A percentile compares a stretch with the other conserved stretches of the same genome.
phyloP scores from a whole-genome alignment of 768 basidiomycete species.

The Leucocoprinus birnbaumii region DNA sequence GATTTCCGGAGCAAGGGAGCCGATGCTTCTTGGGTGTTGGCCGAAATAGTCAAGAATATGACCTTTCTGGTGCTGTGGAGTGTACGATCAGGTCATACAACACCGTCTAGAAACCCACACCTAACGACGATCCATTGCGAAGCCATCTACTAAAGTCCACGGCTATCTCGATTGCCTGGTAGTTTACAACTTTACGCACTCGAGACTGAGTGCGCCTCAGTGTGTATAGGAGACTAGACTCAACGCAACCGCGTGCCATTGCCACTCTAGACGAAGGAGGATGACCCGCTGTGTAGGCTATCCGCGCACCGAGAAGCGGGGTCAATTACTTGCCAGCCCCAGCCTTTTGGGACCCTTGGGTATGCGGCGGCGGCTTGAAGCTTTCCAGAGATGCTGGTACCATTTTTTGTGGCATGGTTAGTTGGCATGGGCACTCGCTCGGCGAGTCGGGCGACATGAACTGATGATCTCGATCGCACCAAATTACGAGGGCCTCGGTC shows the following conservation, averaged over 20 bases:
- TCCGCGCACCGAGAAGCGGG: not conserved
- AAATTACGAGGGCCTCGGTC: slow-evolving; percentile 3
- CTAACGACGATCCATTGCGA: not conserved
- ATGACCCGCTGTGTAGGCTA: not conserved
- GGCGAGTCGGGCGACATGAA: too few species aligned
- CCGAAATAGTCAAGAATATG: slow-evolving; percentile 3
- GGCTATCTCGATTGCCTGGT: not conserved
- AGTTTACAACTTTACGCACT: not conserved
- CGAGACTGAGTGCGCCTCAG: not conserved
- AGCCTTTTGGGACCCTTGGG: too few species aligned
- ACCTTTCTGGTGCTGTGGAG: not conserved
- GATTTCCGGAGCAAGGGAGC: slow-evolving; percentile 1
- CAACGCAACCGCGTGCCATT: not conserved
- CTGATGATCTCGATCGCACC: too few species aligned
- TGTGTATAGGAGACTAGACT: not conserved
- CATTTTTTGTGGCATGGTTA: not conserved
- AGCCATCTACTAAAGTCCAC: not conserved
- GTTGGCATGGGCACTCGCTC: not conserved
- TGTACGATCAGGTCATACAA: not conserved
- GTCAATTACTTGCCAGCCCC: not conserved
- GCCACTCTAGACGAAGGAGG: not conserved
- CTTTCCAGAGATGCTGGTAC: not conserved
- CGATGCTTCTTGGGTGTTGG: not conserved
- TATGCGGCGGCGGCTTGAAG: not conserved
- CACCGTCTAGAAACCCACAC: not conserved